Evolutionary conservation across 208 protist species (phyloP).

Genomic region (Jaenimonas drosophilae): DNA sequence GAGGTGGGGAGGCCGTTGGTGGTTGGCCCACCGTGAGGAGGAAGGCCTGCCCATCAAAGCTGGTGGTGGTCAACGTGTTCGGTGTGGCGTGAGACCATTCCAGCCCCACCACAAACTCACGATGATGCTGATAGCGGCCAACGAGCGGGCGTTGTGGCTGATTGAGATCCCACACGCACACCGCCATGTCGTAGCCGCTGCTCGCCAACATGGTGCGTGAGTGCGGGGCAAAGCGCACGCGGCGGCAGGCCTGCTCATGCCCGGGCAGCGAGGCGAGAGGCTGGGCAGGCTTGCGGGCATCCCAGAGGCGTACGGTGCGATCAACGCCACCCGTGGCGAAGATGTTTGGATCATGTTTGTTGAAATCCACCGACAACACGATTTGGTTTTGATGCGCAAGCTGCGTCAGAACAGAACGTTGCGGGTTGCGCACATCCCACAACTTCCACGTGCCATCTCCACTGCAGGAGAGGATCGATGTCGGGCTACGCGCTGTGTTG

Average conservation of each 20-base stretch:
- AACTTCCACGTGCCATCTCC: constrained; percentile 88
- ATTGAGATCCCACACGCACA: constrained; percentile 83
- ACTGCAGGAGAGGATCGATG: constrained; percentile 79
- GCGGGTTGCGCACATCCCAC: constrained; percentile 70
- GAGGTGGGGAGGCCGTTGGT: constrained; percentile 31
- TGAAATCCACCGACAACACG: constrained; percentile 86
- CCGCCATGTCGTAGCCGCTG: constrained; percentile 81
- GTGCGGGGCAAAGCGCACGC: constrained; percentile 77
- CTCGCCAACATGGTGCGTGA: constrained; percentile 63
- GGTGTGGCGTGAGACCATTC: constrained; percentile 73
- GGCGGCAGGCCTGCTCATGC: constrained; percentile 81
- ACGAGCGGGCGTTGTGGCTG: constrained; percentile 68
- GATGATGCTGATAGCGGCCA: constrained; percentile 78
- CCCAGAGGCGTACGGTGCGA: constrained; percentile 78
- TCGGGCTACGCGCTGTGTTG: constrained; percentile 51
- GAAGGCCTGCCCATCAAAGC: constrained; percentile 69
- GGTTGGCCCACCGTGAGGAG: constrained; percentile 54
- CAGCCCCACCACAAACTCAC: constrained; percentile 84
- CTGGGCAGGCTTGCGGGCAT: constrained; percentile 60
- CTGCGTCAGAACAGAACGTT: constrained; percentile 66
- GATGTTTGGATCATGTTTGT: constrained; percentile 83
- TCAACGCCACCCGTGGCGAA: constrained; percentile 84
- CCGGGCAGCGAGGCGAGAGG: constrained; percentile 70
- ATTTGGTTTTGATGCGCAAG: constrained; percentile 78
- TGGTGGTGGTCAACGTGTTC: constrained; percentile 45